phyloP scores from a whole-genome alignment of 805 yeast species.

The Candida peoriensis region DNA sequence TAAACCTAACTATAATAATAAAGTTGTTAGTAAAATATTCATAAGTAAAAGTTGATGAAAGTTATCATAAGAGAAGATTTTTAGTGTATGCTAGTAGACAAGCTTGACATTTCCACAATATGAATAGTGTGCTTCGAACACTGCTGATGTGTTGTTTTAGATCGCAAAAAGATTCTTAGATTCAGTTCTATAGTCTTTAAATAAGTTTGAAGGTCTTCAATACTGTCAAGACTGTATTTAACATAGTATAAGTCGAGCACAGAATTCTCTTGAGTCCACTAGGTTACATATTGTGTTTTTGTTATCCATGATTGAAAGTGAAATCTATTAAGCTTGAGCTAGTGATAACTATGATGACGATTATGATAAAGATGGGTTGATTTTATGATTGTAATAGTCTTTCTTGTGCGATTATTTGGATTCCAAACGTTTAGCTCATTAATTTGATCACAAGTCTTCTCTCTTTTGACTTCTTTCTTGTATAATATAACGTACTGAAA shows the following conservation, averaged over 20 bases:
- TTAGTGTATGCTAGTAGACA: no score
- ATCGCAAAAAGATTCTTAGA: background rate
- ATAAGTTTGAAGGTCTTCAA: background rate
- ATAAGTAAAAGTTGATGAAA: background rate
- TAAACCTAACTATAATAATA: slow-evolving; percentile 86
- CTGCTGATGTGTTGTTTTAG: no score
- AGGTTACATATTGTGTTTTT: background rate
- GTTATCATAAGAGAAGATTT: background rate
- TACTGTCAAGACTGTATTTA: no score
- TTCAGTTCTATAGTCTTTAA: background rate
- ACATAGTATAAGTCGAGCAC: no score
- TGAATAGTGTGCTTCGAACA: no score
- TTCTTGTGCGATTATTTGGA: no score
- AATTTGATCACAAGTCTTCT: no score
- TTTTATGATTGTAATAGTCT: background rate
- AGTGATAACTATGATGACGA: background rate
- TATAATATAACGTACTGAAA: slow-evolving; percentile 73
- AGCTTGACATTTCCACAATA: no score
- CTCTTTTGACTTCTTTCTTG: background rate
- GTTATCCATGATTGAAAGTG: background rate
- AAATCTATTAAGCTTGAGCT: background rate
- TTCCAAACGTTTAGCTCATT: no score
- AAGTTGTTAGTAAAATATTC: slow-evolving; percentile 11
- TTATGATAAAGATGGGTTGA: background rate
- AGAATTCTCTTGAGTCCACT: background rate